These are phyloP conservation scores for Cunninghamia lanceolata DNA, from an alignment of 75 land plant species.

Conservation along the genomic window DNA sequence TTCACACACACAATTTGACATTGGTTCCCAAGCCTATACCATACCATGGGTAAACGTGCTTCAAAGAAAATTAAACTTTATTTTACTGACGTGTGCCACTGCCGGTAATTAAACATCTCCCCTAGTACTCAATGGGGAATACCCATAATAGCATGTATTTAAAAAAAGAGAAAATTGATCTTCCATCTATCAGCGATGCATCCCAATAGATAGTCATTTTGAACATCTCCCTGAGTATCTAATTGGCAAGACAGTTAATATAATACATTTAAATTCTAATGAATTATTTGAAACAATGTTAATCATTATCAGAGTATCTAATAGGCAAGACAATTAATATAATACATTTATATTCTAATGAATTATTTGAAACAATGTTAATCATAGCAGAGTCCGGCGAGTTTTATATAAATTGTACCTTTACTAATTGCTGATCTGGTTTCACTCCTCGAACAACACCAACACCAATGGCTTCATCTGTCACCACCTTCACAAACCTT, in stretches of 20 bases:
- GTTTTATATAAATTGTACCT: constrained; percentile 41
- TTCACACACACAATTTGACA: background rate
- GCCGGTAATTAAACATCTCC: background rate
- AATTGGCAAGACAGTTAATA: background rate
- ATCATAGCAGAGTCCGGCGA: background rate
- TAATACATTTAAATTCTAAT: background rate
- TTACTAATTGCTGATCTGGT: constrained; percentile 96
- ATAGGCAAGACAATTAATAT: background rate
- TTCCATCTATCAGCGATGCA: too few species aligned
- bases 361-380: background rate
- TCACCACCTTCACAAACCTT: constrained; percentile 76
- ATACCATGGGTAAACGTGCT: background rate
- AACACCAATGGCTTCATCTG: constrained; percentile 84
- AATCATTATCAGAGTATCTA: background rate
- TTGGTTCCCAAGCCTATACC: background rate
- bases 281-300: background rate
- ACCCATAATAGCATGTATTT: too few species aligned
- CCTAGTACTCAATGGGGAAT: background rate
- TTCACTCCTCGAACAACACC: constrained; percentile 82
- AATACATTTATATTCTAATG: background rate
- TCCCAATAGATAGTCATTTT: too few species aligned
- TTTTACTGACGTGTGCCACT: background rate
- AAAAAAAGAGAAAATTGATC: too few species aligned
- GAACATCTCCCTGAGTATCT: background rate
- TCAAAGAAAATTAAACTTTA: too few species aligned